phyloP scores from a whole-genome alignment of 129 eudicot genomes.

The Oenanthe sinensis region DNA sequence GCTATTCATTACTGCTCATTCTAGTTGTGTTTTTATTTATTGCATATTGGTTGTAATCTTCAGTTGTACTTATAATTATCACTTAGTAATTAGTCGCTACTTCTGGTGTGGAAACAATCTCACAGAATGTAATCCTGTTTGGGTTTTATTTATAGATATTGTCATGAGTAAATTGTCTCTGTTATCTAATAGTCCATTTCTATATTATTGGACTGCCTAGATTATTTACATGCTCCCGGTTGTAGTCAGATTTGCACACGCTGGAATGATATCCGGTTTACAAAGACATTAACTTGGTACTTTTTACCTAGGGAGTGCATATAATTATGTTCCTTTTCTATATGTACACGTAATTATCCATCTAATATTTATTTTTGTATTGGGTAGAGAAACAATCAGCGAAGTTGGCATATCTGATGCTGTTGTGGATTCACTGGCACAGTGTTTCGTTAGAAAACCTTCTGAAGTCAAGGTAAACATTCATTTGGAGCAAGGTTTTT shows the following conservation, averaged over 20 bases:
- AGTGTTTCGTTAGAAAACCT: conserved; percentile 68
- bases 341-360: background rate
- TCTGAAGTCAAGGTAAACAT: conserved; percentile 71
- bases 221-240: background rate
- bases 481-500: background rate
- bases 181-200: background rate
- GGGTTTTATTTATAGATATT: background rate
- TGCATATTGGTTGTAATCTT: background rate
- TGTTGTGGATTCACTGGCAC: conserved; percentile 63
- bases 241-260: background rate
- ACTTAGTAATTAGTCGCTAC: background rate
- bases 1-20: background rate
- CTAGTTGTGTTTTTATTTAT: background rate
- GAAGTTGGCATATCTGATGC: conserved; percentile 66
- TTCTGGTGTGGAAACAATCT: background rate
- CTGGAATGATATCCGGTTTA: background rate
- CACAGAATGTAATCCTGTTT: background rate
- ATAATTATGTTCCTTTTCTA: background rate
- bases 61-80: background rate
- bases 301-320: background rate
- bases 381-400: conserved; percentile 54
- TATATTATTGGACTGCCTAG: background rate
- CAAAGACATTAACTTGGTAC: background rate
- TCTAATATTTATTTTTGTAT: conserved; percentile 5
- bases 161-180: background rate